Evolutionary conservation across 352 stramenopile genomes (phyloP).

Genomic region (Bremia lactucae): DNA sequence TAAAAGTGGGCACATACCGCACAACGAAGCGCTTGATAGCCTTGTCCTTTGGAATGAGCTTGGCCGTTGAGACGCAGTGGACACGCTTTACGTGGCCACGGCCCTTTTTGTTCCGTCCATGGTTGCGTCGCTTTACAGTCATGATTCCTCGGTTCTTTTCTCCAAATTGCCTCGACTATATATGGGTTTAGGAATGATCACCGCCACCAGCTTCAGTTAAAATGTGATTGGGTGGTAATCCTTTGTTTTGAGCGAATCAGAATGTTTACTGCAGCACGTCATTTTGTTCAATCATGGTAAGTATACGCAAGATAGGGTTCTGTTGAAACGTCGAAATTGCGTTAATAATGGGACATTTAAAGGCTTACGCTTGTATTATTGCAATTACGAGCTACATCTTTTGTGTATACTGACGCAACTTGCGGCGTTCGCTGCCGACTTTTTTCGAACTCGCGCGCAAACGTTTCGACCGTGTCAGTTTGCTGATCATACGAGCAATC

Average conservation of each 20-base stretch:
- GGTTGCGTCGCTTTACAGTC: constrained; percentile 98
- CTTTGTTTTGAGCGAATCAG: constrained; percentile 15
- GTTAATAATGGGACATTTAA: too few relatives aligned
- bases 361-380: too few relatives aligned
- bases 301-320: too few relatives aligned
- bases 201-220: constrained; percentile 30
- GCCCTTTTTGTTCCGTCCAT: constrained; percentile 98
- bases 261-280: not conserved
- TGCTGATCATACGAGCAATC: too few relatives aligned
- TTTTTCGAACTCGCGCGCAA: too few relatives aligned
- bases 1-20: constrained; percentile 39
- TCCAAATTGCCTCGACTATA: constrained; percentile 57
- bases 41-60: constrained; percentile 97
- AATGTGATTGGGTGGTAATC: constrained; percentile 20
- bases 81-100: constrained; percentile 98
- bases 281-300: too few relatives aligned
- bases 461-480: too few relatives aligned
- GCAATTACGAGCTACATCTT: too few relatives aligned
- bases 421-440: too few relatives aligned
- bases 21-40: constrained; percentile 89
- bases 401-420: too few relatives aligned
- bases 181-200: constrained; percentile 14
- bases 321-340: too few relatives aligned
- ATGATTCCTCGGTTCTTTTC: constrained; percentile 88
- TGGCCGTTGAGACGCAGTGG: constrained; percentile 96